Evolutionary conservation across 2,329 filamentous ascomycete genomes (phyloP), one percentile per base, ranked within the genome.

Genomic region (Aspergillus amoenus): DNA sequence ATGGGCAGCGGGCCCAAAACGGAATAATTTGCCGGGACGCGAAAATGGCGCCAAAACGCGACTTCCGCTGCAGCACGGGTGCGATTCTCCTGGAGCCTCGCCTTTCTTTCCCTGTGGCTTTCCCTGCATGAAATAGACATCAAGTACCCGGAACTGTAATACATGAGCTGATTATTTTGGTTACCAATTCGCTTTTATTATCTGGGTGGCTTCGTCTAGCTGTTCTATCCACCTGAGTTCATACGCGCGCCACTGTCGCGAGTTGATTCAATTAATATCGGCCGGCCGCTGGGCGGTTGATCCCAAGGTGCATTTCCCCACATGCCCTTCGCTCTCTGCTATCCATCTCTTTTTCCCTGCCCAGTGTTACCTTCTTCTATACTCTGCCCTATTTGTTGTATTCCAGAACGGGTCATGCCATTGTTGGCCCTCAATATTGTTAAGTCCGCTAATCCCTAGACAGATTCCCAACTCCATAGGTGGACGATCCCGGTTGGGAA

Each of bases 231-330:
- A 62, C 64, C 63, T 5, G n/a, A 9, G 64, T 61, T 32, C 37
- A 47, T 39, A 65, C 63, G 71, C 71, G 70, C 71, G 71, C 68
- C 68, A 62, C 60, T 65, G 61, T 64, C 63, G 64, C 66, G 60
- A 61, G 64, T 60, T 52, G 52, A 40, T 21, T 37, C 18, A 47
- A 57, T 57, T 53, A 57, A 57, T 52, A 55, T 51, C 45, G 41
- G 51, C 56, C 54, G 55, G 51, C 46, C 48, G 45, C 49, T 56
- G 46, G 46, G 51, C 61, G 66, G 68, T 63, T 65, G 58, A 61
- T 63, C 63, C 55, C 62, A 58, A 63, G 63, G 61, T 65, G 63
- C 60, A 60, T 60, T 64, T 55, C 62, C 57, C 56, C 55, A 55
- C 53, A 50, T 40, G 27, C 8, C 46, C 45, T 55, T 59, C 56